Percentiles rank a stretch among this genome's conserved stretches.
phyloP scores from a whole-genome alignment of 306 rosid genomes.

The Delonix regia region DNA sequence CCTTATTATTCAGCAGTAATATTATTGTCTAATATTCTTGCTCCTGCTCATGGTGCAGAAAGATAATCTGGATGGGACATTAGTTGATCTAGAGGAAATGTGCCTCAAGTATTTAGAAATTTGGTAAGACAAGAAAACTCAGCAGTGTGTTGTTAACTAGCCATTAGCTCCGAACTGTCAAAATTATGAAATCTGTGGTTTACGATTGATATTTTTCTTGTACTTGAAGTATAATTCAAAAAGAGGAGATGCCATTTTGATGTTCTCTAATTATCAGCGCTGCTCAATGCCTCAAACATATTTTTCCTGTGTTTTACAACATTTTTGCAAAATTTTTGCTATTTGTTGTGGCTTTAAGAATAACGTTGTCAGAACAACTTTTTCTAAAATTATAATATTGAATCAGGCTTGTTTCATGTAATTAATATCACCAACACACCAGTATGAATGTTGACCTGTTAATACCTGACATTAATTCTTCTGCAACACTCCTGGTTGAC shows the following conservation, averaged over 20 bases:
- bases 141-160: not conserved
- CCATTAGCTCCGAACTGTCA: not conserved
- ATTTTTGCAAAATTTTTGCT: not conserved
- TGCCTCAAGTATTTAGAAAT: constrained; percentile 53
- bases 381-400: too few species aligned
- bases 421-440: not conserved
- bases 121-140: constrained; percentile 45
- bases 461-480: not conserved
- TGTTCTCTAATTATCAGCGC: constrained; percentile 12
- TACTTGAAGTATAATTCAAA: constrained; percentile 12
- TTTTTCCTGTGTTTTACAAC: not conserved
- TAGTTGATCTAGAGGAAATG: constrained; percentile 53
- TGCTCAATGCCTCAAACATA: not conserved
- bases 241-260: constrained; percentile 2
- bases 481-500: not conserved
- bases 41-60: constrained; percentile 44
- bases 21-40: constrained; percentile 22
- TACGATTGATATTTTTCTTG: constrained; percentile 21
- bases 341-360: not conserved
- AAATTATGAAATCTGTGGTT: not conserved
- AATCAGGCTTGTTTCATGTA: not conserved
- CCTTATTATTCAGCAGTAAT: not conserved
- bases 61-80: constrained; percentile 31
- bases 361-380: not conserved
- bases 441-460: not conserved